Base-by-base conservation (phyloP, 306 rosid species). In the Arachis hypogaea region DNA sequence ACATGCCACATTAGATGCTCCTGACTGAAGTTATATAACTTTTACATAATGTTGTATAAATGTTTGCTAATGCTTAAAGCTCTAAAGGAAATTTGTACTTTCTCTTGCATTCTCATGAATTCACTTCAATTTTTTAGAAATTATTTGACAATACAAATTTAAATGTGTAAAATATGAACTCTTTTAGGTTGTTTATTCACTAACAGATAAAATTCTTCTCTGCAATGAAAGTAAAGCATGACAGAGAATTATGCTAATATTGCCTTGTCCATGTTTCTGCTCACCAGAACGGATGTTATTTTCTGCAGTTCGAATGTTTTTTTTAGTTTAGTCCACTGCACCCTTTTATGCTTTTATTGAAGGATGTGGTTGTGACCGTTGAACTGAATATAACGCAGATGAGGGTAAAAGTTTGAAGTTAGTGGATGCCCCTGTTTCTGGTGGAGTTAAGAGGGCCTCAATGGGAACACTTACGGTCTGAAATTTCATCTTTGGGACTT, bases 371-470 rank as follows among this genome's bases (percentile, higher is more conserved):
- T 79, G 77, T 82, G 81, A 60, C 61, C 44, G 22, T 74, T 62
- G 56, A 77, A 80, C 64, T 78, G 63, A 75, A 72, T 66, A 77
- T 82, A 75, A 83, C 69, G 55, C 85, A 93, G 97, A 84, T 79
- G 92, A 89, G 77, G 90, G 84, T 63, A 93, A 84, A 79, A 82
- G 82, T 82, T 82, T 93, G 85, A 93, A 91, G 84, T 81, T 93
- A 87, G 93, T 93, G 80, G 98, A 93, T 82, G 98, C 98, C 73
- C 98, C 98, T 44, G 96, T 93, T 76, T 93, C 97, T 78, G 98
- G 98, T 59, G 98, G 98, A 74, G 97, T 91, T 80, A 73, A 47
- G 78, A 91, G 88, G 76, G 98, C 98, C 58, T 78, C 96, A 51
- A 10, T 66, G 66, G 98, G 98, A 83, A 71, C 92, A 12, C 96